Evolutionary conservation across 768 basidiomycete genomes (phyloP).

Genomic region (Termitomyces sp.): DNA sequence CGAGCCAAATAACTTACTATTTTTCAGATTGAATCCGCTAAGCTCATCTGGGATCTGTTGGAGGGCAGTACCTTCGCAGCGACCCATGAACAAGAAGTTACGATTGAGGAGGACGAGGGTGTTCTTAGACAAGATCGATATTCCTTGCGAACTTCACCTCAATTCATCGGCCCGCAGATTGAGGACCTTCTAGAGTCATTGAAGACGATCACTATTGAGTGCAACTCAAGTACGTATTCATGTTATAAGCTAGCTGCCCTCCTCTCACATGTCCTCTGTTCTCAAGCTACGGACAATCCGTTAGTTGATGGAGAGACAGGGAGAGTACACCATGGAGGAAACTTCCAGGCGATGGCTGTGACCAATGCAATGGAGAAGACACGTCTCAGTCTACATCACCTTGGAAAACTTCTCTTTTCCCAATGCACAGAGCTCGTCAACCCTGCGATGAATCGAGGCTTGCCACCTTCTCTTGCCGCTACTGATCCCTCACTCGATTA

Average conservation of each 20-base stretch:
- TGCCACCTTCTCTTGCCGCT: conserved; percentile 76
- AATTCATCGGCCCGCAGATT: conserved; percentile 84
- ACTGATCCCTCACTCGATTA: conserved; percentile 82
- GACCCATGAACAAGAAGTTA: conserved; percentile 68
- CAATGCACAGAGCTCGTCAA: conserved; percentile 72
- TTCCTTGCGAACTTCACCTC: conserved; percentile 69
- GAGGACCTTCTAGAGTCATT: conserved; percentile 72
- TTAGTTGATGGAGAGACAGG: conserved; percentile 68
- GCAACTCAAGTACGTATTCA: conserved; percentile 68
- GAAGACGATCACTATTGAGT: conserved; percentile 65
- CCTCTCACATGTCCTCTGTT: conserved; percentile 6
- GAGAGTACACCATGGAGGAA: conserved; percentile 76
- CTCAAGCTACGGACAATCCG: conserved; percentile 81
- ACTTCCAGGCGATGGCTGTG: conserved; percentile 87
- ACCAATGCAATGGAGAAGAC: conserved; percentile 89
- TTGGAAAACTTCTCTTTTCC: conserved; percentile 67
- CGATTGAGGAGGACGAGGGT: conserved; percentile 69
- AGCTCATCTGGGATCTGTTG: conserved; percentile 64
- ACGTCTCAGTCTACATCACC: conserved; percentile 64
- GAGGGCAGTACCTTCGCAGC: conserved; percentile 66
- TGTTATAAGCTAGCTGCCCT: background rate
- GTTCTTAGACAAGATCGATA: conserved; percentile 79
- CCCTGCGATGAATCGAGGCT: conserved; percentile 75
- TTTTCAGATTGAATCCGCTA: conserved; percentile 62
- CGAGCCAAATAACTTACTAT: background rate